Base-by-base conservation (phyloP, 768 basidiomycete species). In the Hygrophorus pudorinus region DNA sequence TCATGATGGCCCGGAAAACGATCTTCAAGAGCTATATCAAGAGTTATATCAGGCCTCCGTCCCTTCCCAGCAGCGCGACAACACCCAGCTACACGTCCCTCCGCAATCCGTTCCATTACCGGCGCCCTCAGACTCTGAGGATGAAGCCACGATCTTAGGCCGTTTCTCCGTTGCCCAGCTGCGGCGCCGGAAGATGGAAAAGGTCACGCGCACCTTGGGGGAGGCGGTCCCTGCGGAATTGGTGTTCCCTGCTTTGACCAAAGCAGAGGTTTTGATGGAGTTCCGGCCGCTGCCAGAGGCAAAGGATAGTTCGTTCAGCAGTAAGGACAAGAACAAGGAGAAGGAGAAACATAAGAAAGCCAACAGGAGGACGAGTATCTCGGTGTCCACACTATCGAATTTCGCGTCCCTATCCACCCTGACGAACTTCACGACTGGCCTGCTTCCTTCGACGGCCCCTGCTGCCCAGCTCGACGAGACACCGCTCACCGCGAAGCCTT, bases 131-230 rank as follows among this genome's bases (percentile, higher is more conserved):
- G 24, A 24, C 4, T 24, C 24, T 24, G 24, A 24, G 24, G 24
- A 24, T 7, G 24, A 24, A 7, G 7, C 24, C 24, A 3, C 24
- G 24, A 24, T 24, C 4, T 7, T 7, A 24, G 24, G 24, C 3
- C 24, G 3, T 24, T 24, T 24, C 24, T 24, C 24, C 24, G 24
- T 24, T 24, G 40, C 40, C 10, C 28, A 41, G 7, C 28, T 27
- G 9, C 45, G 44, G 1, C 56, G 21, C 17, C 42, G 42, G 17
- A 43, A 43, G 14, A 32, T 45, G 44, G 36, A 45, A 1, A 45
- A 38, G 27, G 35, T 45, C n/a, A 36, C 17, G 10, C 34, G 34
- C n/a, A 38, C 31, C 14, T 21, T 45, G 1, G 44, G 44, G 9
- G 44, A 45, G 38, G 4, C 14, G 2, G 35, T 45, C 16, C 44